Conservation (phyloP, 805 yeast genomes). For the Candida sithepensis region DNA sequence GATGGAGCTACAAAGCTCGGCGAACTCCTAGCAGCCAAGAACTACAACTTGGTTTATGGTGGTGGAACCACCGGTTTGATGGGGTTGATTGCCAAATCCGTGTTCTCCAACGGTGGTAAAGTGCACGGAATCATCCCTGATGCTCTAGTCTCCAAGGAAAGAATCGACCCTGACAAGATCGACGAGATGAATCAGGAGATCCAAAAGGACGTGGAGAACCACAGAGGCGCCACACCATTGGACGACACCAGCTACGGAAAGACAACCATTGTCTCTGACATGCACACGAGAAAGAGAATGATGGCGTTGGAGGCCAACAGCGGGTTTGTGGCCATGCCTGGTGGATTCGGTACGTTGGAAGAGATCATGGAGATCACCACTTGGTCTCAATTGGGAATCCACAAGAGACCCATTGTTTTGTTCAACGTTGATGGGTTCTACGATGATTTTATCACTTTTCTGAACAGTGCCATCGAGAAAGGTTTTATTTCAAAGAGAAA, state of each 20-base stretch:
- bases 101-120: slow-evolving; percentile 54
- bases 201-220: slow-evolving; percentile 51
- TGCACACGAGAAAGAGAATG: slow-evolving; percentile 82
- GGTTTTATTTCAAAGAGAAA: slow-evolving; percentile 70
- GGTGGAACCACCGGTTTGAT: slow-evolving; percentile 86
- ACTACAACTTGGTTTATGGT: slow-evolving; percentile 82
- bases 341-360: slow-evolving; percentile 87
- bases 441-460: slow-evolving; percentile 61
- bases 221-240: slow-evolving; percentile 61
- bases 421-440: slow-evolving; percentile 78
- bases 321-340: slow-evolving; percentile 78
- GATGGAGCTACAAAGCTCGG: slow-evolving; percentile 62
- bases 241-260: slow-evolving; percentile 60
- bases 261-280: slow-evolving; percentile 79
- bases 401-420: slow-evolving; percentile 71
- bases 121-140: slow-evolving; percentile 88
- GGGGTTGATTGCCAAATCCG: slow-evolving; percentile 71
- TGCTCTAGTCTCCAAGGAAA: slow-evolving; percentile 72
- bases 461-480: slow-evolving; percentile 51
- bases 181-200: slow-evolving; percentile 44
- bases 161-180: slow-evolving; percentile 35
- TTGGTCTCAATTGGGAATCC: slow-evolving; percentile 87
- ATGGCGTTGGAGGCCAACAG: slow-evolving; percentile 87
- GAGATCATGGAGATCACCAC: slow-evolving; percentile 86
- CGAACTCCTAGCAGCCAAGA: slow-evolving; percentile 45